Evolutionary conservation across 225 moss, liverwort and hornwort species (phyloP).

Genomic region (Bryoerythrophyllum caledonicum): DNA sequence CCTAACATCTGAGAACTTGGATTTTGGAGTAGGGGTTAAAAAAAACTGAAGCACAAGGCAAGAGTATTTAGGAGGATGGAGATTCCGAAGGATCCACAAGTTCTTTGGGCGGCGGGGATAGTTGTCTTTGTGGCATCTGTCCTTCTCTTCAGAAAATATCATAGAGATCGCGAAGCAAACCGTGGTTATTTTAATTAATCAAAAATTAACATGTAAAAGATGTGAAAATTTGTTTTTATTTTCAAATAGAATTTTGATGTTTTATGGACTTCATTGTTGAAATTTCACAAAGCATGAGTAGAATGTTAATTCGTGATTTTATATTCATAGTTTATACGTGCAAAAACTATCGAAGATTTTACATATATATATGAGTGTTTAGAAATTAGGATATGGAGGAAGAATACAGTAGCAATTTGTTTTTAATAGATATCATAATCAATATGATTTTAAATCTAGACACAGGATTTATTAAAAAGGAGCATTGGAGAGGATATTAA

Average conservation of each 20-base stretch:
- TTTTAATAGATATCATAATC: too few species aligned
- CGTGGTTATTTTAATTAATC: slow-evolving; percentile 1
- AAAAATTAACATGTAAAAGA: neutral
- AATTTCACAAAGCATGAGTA: neutral
- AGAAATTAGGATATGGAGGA: too few species aligned
- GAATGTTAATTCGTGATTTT: too few species aligned
- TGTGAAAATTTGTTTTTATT: neutral
- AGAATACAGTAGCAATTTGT: too few species aligned
- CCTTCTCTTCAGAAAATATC: slow-evolving; percentile 12
- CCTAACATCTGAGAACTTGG: neutral
- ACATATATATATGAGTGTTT: too few species aligned
- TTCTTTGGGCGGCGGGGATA: slow-evolving; percentile 2
- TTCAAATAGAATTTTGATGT: neutral
- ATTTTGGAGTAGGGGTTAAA: neutral
- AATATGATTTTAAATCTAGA: too few species aligned
- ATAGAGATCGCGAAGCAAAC: neutral
- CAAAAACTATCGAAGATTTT: too few species aligned
- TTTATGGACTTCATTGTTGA: neutral
- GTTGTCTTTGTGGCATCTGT: neutral
- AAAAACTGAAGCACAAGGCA: too few species aligned
- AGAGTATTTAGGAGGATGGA: neutral
- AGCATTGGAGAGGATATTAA: too few species aligned
- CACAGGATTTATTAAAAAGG: too few species aligned
- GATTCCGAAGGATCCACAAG: slow-evolving; percentile 10
- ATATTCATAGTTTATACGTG: too few species aligned